Evolutionary conservation across 1,284 basidiomycete species (phyloP), one percentile per base, ranked within the genome.

Genomic region (Irpex rosettiformis): DNA sequence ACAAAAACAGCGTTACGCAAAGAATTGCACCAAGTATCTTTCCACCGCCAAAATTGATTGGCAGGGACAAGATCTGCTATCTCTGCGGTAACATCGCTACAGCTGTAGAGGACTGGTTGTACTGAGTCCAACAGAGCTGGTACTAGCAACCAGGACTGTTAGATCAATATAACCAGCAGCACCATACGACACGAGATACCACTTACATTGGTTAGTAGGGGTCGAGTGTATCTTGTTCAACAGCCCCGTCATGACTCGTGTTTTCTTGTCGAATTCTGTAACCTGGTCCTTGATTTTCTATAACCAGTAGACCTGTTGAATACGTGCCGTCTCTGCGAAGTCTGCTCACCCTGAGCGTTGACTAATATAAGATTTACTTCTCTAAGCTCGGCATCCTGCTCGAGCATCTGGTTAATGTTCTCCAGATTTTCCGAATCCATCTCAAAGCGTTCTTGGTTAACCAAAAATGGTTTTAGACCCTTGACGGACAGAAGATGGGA

Each of bases 41-140:
- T 89, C 86, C 87, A 94, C 61, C 85, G 79, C 89, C 91, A 93
- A 65, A 89, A 88, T 64, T 93, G 87, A 63, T 88, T 82, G 24
- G 77, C 75, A 37, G 89, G 91, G 33, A 89, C 75, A 29, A 86
- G 73, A 3, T 67, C 70, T 4, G 82, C 82, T 8, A 92, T 70
- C 2, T 76, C 75, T 27, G 74, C 74, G n/a, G 72, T 80, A 1
- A 77, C 79, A 22, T 79, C 80, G 55, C 74, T 74, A 64, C 84
- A 91, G 60, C 79, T 81, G 5, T 69, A 66, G 28, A 91, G 67
- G 10, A 82, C 73, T 3, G 85, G 83, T 42, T 75, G 77, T 7
- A 87, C 79, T 16, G 78, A 74, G 51, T 82, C 78, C 42, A 91
- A 68, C 4, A 92, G 73, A n/a, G 72, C 70, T 4, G 83, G 78